phyloP scores from a whole-genome alignment of 2,329 filamentous ascomycete genomes.

The Trichoderma cornu-damae region DNA sequence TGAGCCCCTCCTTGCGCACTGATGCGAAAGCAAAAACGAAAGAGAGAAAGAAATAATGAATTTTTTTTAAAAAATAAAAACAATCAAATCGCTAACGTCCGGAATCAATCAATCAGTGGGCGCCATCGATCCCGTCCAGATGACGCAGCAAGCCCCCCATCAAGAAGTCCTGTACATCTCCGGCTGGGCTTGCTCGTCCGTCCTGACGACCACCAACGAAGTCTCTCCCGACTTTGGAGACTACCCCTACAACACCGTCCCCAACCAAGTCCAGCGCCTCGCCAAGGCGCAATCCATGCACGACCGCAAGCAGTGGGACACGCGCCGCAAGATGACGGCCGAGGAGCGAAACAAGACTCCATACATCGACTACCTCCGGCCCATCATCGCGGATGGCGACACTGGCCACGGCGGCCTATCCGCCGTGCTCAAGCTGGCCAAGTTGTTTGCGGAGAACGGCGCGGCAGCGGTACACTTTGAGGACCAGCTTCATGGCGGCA shows the following conservation, averaged over 20 bases:
- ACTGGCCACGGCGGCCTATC: conserved; percentile 91
- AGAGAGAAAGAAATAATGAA: background rate
- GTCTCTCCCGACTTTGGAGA: conserved; percentile 97
- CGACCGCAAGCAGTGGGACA: conserved; percentile 91
- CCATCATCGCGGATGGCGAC: conserved; percentile 94
- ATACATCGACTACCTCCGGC: conserved; percentile 87
- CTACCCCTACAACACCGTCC: conserved; percentile 98
- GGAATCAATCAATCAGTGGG: conserved; percentile 58
- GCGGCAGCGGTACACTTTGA: conserved; percentile 96
- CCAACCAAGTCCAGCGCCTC: conserved; percentile 92
- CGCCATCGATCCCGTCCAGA: conserved; percentile 97
- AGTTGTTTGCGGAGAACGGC: conserved; percentile 95
- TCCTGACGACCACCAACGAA: conserved; percentile 91
- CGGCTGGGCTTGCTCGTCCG: conserved; percentile 94
- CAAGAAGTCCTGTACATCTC: conserved; percentile 96
- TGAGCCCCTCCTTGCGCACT: conserved; percentile 40
- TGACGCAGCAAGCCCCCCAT: conserved; percentile 95
- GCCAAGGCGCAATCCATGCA: conserved; percentile 97
- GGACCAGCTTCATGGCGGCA: conserved; percentile 94
- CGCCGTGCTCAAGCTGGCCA: conserved; percentile 90
- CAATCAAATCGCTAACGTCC: background rate
- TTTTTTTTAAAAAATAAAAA: no score
- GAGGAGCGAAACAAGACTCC: conserved; percentile 70
- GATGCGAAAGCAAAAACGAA: background rate
- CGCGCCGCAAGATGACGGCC: conserved; percentile 68